These are phyloP conservation scores for Kalanchoe fedtschenkoi DNA, from an alignment of 164 flowering plant genomes.

Conservation along the genomic window DNA sequence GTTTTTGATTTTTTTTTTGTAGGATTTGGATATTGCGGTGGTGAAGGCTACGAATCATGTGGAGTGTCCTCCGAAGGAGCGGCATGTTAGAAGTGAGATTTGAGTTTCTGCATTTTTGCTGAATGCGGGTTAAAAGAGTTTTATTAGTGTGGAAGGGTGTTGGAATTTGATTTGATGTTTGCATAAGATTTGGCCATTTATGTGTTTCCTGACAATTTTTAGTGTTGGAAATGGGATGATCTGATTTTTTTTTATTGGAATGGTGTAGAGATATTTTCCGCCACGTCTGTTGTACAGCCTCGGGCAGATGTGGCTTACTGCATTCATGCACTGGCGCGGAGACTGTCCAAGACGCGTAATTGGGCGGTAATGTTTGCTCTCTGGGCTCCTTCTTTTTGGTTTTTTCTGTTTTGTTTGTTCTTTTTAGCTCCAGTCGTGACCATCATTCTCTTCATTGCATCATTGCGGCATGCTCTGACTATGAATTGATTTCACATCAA, in stretches of 20 bases:
- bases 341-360: slow-evolving; percentile 68
- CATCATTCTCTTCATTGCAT: too few relatives aligned
- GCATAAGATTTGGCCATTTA: too few relatives aligned
- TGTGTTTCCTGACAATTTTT: neutral
- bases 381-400: too few relatives aligned
- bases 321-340: slow-evolving; percentile 71
- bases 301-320: slow-evolving; percentile 93
- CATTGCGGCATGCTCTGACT: neutral
- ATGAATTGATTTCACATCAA: neutral
- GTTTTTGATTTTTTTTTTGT: slow-evolving; percentile 4
- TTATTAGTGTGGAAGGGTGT: neutral
- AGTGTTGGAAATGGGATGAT: neutral
- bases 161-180: too few relatives aligned
- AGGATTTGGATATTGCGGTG: slow-evolving; percentile 81
- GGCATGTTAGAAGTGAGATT: slow-evolving; percentile 64
- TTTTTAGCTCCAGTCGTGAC: too few relatives aligned
- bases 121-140: neutral
- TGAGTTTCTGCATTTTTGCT: neutral
- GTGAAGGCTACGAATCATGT: slow-evolving; percentile 83
- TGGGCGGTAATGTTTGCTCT: slow-evolving; percentile 60
- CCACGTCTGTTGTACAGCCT: slow-evolving; percentile 66
- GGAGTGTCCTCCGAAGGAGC: slow-evolving; percentile 71
- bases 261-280: slow-evolving; percentile 52
- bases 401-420: neutral
- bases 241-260: slow-evolving; percentile 5